Base-by-base conservation (phyloP, 2,329 filamentous ascomycete genomes). In the Sphaerulina musiva region DNA sequence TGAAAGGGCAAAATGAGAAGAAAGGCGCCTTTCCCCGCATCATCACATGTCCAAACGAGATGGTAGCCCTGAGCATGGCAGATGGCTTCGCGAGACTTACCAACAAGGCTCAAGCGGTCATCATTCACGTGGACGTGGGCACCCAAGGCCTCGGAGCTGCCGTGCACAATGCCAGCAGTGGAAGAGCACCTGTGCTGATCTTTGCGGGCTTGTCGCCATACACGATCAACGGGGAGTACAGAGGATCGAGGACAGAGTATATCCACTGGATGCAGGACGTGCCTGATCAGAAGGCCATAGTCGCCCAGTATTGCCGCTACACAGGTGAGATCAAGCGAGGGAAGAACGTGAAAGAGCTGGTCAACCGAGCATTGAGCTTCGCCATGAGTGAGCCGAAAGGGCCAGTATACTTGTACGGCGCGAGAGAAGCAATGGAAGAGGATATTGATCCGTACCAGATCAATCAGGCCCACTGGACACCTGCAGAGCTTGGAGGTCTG, bases 211-310 rank as follows among this genome's bases (percentile, higher is more conserved):
- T 91, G 12, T 87, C 83, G 9, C 88, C 87, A 0, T 88, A 83
- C 66, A 91, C 87, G 0, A 78, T 85, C 31, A 86, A 90, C 63
- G 87, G 87, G 12, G 87, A 92, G 70, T 81, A 86, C 72, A 79
- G 84, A 1, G 87, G 87, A 10, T 84, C 80, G n/a, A 77, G 87
- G 51, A 90, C 86, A 1, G 88, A 92, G 70, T 91, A 88, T 68
- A 91, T 90, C 62, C 87, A 92, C 69, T 92, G 87, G 86, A 85
- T 91, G 32, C 87, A 92, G 65, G 86, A 92, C 69, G 85, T 90
- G 2, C 87, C 85, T 0, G 86, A 92, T 64, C 88, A 92, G 69
- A 88, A 86, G 68, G 80, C 83, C 64, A 91, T 95, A 55, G 75
- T 95, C 3, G 76, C 81, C 0, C 89, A 95, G 73, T 95, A 95